Base-by-base conservation (phyloP, 805 yeast genomes). In the Zygosaccharomyces rouxii region DNA sequence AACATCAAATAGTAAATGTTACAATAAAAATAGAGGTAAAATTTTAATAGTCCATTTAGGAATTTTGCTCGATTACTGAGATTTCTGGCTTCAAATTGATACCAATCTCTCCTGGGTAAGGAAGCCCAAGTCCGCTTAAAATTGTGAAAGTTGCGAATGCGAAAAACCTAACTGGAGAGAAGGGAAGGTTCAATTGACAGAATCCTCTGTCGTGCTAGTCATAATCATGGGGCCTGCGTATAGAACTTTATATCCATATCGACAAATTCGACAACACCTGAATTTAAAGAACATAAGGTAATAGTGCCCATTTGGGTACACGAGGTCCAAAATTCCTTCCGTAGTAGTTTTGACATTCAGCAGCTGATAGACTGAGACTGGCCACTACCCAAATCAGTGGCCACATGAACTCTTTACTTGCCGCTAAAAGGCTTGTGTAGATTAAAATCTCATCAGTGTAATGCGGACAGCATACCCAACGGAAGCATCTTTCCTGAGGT, bases 391-490 rank as follows among this genome's bases (percentile, higher is more conserved):
- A 71, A 3, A 61, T 48, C 44, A 58, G 49, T 10, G 53, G 58
- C 62, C 60, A 59, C 2, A 47, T 2, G 31, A 56, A 58, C 42
- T 55, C 63, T 2, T n/a, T 7, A 54, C 49, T 41, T 51, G 51
- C 49, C 26, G 56, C 7, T 5, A 47, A 16, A 1, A 71, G 54
- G 1, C 75, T 58, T 0, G 69, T 40, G 55, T 86, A 86, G 2
- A 86, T 73, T 30, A 75, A 23, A 5, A 82, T 68, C 59, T 86
- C 95, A 61, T 83, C 84, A 16, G 81, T 67, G 56, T 85, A 86
- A 63, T 86, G 95, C 0, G 92, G 84, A 55, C 84, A 78, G 14
- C 80, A 70, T 1, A 77, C 70, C n/a, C 62, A 62, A 38, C 63
- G 63, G 60, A 84, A 84, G 41, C 79, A 53, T 1, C 82, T 74